A percentile compares a stretch with the other conserved stretches of the same genome.
Conservation (phyloP, 208 protist species). For the Zelonia costaricensis region DNA sequence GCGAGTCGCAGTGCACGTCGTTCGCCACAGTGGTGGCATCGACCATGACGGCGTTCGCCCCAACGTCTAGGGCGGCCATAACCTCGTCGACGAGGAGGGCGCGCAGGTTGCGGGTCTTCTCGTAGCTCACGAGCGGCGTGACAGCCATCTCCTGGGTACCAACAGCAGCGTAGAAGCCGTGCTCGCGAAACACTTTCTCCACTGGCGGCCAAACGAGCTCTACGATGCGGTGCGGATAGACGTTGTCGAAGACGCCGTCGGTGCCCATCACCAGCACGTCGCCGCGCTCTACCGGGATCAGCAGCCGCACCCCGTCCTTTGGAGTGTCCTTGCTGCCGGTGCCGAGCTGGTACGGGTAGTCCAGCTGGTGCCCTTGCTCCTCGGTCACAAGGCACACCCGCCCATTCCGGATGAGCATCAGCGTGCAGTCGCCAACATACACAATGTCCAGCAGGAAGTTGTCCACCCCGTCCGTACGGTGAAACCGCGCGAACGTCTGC, state of each 20-base stretch:
- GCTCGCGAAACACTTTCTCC: slow-evolving; percentile 25
- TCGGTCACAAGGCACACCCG: slow-evolving; percentile 41
- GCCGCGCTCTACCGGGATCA: slow-evolving; percentile 46
- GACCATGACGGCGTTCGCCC: slow-evolving; percentile 34
- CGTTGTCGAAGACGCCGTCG: slow-evolving; percentile 79
- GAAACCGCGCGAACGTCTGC: background rate
- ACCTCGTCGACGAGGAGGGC: slow-evolving; percentile 38
- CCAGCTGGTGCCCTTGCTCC: slow-evolving; percentile 65
- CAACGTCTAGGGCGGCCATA: slow-evolving; percentile 43
- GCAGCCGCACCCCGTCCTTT: slow-evolving; percentile 33
- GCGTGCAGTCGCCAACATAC: slow-evolving; percentile 63
- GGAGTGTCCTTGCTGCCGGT: slow-evolving; percentile 63
- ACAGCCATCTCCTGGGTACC: slow-evolving; percentile 1
- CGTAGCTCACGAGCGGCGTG: slow-evolving; percentile 1
- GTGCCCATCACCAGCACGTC: slow-evolving; percentile 70
- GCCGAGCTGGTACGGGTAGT: slow-evolving; percentile 75
- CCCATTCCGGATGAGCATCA: slow-evolving; percentile 56
- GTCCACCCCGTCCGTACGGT: slow-evolving; percentile 10
- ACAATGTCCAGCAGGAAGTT: slow-evolving; percentile 63
- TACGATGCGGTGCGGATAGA: slow-evolving; percentile 45
- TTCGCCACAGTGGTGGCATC: slow-evolving; percentile 35
- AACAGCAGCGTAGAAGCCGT: slow-evolving; percentile 14
- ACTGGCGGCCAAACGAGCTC: slow-evolving; percentile 49
- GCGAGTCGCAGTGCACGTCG: slow-evolving; percentile 55
- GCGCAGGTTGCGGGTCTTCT: slow-evolving; percentile 19